Evolutionary conservation across 768 basidiomycete genomes (phyloP), one percentile per base, ranked within the genome.

Genomic region (Clavulina sp.): DNA sequence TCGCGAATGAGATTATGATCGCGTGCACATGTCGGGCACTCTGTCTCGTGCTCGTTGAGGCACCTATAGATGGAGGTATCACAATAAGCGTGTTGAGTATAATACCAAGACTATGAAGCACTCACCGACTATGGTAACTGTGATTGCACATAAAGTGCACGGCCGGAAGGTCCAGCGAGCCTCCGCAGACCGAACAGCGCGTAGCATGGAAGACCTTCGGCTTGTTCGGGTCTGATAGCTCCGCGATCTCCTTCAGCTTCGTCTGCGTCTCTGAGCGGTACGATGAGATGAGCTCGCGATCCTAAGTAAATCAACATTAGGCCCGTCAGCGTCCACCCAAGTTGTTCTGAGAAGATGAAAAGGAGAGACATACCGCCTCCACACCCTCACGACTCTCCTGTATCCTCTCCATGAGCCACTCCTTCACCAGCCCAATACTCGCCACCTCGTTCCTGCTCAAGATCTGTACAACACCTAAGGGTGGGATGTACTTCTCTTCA

Each of bases 101-200:
- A 38, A 9, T 19, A 9, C 34, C 24, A 24, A 28, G 13, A 46
- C 13, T 9, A 21, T 21, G 3, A 49, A 18, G 40, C 65, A 62
- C 66, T 41, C 50, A 86, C 87, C 91, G 73, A 62, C 93, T 88
- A 63, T 99, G 95, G 68, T 87, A 97, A 55, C 86, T 89, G 62
- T 97, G 95, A 60, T 82, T 80, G 65, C 93, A 99, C 93, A 97
- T 95, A 61, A 96, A 97, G 64, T 97, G 92, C 4, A 97, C 73
- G 57, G 78, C 83, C 0, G 95, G 93, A 6, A 96, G 75, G 62
- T 96, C 92, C 54, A 97, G 76, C 58, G 84, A 86, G 1, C 81
- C 86, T 16, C 80, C 74, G 63, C 95, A 97, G 3, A 80, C 74
- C 21, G 92, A 81, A 64, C 95, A 97, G 38, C 89, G 73, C 5